Base-by-base conservation (phyloP, 108 stramenopile species). In the Schizochytrium sp. region DNA sequence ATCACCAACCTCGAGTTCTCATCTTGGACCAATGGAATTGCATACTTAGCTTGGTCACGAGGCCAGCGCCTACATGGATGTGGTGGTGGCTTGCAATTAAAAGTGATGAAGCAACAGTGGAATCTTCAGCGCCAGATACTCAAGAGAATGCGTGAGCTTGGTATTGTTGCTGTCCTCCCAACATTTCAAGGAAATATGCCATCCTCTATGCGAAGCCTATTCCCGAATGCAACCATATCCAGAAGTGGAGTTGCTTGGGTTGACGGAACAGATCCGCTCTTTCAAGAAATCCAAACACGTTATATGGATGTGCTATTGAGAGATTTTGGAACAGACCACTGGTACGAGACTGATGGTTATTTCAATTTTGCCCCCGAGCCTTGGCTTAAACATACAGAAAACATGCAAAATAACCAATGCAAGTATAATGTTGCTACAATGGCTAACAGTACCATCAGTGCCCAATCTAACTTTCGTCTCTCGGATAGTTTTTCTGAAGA, bases 101-200 rank as follows among this genome's bases (percentile, higher is more conserved):
- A 83, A 53, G 40, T 40, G 5, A 83, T 83, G 76, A 17, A 40
- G 5, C 53, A 49, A 42, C 94, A 93, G 76, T 92, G 91, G 91
- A 49, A 49, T 15, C 55, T 94, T 38, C 61, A 89, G 46, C 58
- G 90, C 42, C 47, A 58, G 60, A 94, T 94, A 57, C 72, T 94
- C 41, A 91, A 89, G 42, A 91, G 94, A 40, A 61, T 93, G 49
- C 88, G 92, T 17, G 72, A 58, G 55, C 87, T 94, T 4, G 93
- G 92, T 12, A 93, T 94, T 46, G 89, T 93, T 5, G 91, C 92
- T 28, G 72, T 90, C 10, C 61, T 94, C 53, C 94, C 94, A 3
- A 91, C 89, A 13, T 94, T 94, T 91, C 93, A 94, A 72, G 94
- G 94, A 7, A 93, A 93, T 72, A 91, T 92, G 10, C 94, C 94